Evolutionary conservation across 345 rosid genomes (phyloP).

Genomic region (Ricinus communis): DNA sequence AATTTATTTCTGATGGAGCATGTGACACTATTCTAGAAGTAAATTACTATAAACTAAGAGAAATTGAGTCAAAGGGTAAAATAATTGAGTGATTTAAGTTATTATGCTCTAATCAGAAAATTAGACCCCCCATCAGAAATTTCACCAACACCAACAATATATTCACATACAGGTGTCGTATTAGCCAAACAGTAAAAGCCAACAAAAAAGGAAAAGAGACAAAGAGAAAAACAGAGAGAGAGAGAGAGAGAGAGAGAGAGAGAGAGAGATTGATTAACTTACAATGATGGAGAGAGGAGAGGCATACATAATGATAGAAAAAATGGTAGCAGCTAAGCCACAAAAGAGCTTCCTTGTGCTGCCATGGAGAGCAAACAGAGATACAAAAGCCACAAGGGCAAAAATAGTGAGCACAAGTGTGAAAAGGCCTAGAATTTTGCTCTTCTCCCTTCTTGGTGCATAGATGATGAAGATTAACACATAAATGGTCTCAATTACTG

Average conservation of each 20-base stretch:
- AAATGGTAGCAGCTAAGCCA: slow-evolving; percentile 75
- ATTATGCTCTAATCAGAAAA: no score
- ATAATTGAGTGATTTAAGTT: no score
- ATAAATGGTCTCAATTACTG: slow-evolving; percentile 62
- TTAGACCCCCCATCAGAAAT: no score
- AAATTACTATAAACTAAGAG: no score
- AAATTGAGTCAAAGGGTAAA: no score
- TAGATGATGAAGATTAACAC: slow-evolving; percentile 60
- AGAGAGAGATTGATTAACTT: slow-evolving; percentile 17
- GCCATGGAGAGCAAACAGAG: slow-evolving; percentile 70
- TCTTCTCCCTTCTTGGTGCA: slow-evolving; percentile 76
- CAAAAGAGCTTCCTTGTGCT: slow-evolving; percentile 69
- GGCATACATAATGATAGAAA: slow-evolving; percentile 94
- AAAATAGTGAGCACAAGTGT: slow-evolving; percentile 51
- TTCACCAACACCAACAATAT: no score
- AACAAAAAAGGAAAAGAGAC: no score
- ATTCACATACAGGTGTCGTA: no score
- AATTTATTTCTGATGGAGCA: no score
- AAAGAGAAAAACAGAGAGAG: no score
- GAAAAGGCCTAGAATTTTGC: slow-evolving; percentile 64
- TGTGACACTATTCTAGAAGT: no score
- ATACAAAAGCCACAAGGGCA: slow-evolving; percentile 56
- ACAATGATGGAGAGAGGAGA: slow-evolving; percentile 97
- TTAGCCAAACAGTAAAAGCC: neutral
- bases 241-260: no score